These are phyloP conservation scores for Ophiostoma ulmi DNA, from an alignment of 2,329 filamentous ascomycete species.

Conservation along the genomic window DNA sequence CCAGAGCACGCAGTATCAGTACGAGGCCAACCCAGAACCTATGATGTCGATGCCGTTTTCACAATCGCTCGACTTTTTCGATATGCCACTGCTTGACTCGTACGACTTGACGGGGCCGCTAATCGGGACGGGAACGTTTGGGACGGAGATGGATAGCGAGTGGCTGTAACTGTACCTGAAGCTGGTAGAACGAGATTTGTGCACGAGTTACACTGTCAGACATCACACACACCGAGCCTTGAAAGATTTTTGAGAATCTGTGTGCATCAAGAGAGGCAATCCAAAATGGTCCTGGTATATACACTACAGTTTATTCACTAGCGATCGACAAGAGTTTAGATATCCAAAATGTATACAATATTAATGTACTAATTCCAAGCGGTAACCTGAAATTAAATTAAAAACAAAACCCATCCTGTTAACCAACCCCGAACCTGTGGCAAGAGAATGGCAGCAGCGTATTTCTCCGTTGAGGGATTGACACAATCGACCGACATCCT, in stretches of 20 bases:
- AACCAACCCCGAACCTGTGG: constrained; percentile 6
- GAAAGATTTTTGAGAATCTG: too few relatives aligned
- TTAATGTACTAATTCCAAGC: background rate
- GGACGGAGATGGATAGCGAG: constrained; percentile 19
- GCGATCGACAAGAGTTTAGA: background rate
- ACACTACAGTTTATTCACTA: too few relatives aligned
- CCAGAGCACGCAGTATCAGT: background rate
- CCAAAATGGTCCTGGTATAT: too few relatives aligned
- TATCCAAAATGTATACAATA: background rate
- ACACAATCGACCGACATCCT: background rate
- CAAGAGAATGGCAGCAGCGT: background rate
- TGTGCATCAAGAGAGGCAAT: too few relatives aligned
- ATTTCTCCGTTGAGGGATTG: background rate
- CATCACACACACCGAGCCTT: too few relatives aligned
- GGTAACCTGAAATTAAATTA: background rate
- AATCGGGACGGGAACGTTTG: constrained; percentile 19
- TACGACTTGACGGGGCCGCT: constrained; percentile 5
- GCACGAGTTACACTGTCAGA: too few relatives aligned
- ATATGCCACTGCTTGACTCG: constrained; percentile 19
- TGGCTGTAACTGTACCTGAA: constrained; percentile 11
- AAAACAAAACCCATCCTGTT: background rate
- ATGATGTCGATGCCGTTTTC: background rate
- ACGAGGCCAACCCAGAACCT: constrained; percentile 12
- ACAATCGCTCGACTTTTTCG: constrained; percentile 20
- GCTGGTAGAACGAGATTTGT: background rate